Evolutionary conservation across 2,329 filamentous ascomycete species (phyloP), one percentile per base, ranked within the genome.

Genomic region (Penicillium thymicola): DNA sequence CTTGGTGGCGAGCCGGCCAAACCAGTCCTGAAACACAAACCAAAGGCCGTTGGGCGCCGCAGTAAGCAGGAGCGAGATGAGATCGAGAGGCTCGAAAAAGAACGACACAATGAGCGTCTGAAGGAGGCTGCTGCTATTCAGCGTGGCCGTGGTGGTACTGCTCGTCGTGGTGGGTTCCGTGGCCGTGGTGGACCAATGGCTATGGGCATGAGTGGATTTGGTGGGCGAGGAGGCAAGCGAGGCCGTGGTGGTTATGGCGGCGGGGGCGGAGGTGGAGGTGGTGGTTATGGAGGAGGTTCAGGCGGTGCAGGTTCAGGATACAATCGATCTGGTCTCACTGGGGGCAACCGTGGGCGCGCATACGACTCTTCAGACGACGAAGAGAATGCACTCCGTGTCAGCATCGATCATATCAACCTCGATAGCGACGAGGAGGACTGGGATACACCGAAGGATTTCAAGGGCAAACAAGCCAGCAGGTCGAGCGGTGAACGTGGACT

Each of bases 361-460:
- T 61, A 67, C n/a, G 68, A 72, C 58, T 64, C 69, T 37, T 77
- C 72, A 28, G 73, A 66, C 40, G 81, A 83, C 53, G 82, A 81
- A 47, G 71, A 71, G 30, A 70, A 74, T 25, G 77, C 73, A 25
- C 74, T 76, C 40, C 75, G 80, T 51, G 73, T 80, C 51, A 79
- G 83, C 59, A 82, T 87, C 54, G 84, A 87, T 60, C 70, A 78
- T n/a, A 81, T 85, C 59, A 79, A 80, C 59, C 67, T 85, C 13
- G 78, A 82, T 13, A 82, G 80, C 47, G 79, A 84, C 54, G 81
- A 82, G 30, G 77, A 80, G 44, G 70, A 73, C 53, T 34, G 59
- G 52, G 32, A 60, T 60, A 21, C 61, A 58, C 18, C 64, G 54
- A 49, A 62, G 59, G 62, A 63, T 30, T 36, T 50, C 48, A 75